phyloP scores from a whole-genome alignment of 768 basidiomycete genomes.

The Sistotremastrum niveocremeum region DNA sequence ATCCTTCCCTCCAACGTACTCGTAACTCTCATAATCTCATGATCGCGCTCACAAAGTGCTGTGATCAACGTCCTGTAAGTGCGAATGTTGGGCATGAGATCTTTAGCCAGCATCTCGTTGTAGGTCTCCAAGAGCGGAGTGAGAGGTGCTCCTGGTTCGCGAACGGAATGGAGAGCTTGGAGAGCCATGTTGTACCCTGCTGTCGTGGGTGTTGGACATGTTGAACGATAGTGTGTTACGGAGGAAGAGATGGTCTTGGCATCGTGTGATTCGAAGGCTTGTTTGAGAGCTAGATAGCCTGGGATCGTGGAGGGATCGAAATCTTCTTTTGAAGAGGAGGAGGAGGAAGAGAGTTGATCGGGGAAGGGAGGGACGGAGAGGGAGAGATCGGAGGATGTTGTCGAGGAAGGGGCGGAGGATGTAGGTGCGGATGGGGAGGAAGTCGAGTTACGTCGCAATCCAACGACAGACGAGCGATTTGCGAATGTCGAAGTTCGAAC shows the following conservation, averaged over 20 bases:
- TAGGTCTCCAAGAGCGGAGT: slow-evolving; percentile 50
- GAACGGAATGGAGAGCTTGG: slow-evolving; percentile 32
- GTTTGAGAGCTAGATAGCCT: neutral
- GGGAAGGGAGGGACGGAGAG: neutral
- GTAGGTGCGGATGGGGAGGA: slow-evolving; percentile 29
- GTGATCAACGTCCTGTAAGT: slow-evolving; percentile 53
- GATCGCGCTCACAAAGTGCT: slow-evolving; percentile 52
- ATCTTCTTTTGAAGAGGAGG: neutral
- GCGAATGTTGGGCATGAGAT: slow-evolving; percentile 43
- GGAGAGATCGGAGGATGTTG: neutral
- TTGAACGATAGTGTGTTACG: slow-evolving; percentile 7
- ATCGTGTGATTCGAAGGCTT: neutral
- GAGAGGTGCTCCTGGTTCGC: slow-evolving; percentile 39
- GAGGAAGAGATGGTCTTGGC: slow-evolving; percentile 5
- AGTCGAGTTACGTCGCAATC: slow-evolving; percentile 11
- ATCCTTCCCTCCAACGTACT: slow-evolving; percentile 27
- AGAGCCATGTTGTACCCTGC: slow-evolving; percentile 54
- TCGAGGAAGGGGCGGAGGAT: slow-evolving; percentile 17
- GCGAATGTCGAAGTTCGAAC: too few relatives aligned
- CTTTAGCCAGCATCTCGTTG: slow-evolving; percentile 50
- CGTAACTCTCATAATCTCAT: slow-evolving; percentile 41
- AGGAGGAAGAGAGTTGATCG: slow-evolving; percentile 9
- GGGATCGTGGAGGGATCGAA: neutral
- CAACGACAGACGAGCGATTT: too few relatives aligned
- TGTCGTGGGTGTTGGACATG: slow-evolving; percentile 21